Evolutionary conservation across 345 rosid species (phyloP).

Genomic region (Anacardium occidentale): DNA sequence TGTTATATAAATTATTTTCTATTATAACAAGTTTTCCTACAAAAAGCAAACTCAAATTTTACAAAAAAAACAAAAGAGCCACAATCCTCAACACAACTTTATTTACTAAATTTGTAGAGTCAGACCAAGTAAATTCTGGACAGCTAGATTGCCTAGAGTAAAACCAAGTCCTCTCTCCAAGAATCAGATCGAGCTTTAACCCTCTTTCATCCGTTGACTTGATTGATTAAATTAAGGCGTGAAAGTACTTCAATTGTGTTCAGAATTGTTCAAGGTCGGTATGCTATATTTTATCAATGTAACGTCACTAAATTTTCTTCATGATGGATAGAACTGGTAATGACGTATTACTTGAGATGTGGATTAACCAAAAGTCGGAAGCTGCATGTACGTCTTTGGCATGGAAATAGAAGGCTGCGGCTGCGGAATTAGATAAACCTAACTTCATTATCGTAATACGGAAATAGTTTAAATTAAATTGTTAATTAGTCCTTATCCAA

Average conservation of each 20-base stretch:
- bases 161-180: slow-evolving; percentile 5
- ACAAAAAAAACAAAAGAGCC: too few relatives aligned
- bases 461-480: neutral
- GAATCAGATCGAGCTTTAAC: neutral
- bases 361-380: slow-evolving; percentile 6
- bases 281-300: neutral
- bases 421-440: neutral
- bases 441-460: neutral
- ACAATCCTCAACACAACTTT: neutral
- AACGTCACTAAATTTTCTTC: neutral
- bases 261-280: neutral
- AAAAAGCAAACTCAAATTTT: too few relatives aligned
- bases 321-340: neutral
- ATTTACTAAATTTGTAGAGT: neutral
- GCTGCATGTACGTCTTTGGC: neutral
- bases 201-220: slow-evolving; percentile 6
- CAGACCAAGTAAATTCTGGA: slow-evolving; percentile 13
- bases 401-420: slow-evolving; percentile 2
- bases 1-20: too few relatives aligned
- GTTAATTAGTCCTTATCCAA: neutral
- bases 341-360: neutral
- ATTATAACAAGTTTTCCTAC: too few relatives aligned
- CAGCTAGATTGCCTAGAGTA: neutral
- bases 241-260: neutral
- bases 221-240: neutral